Conservation (phyloP, 495 filamentous ascomycete genomes). For the Penicillium cataractarum region DNA sequence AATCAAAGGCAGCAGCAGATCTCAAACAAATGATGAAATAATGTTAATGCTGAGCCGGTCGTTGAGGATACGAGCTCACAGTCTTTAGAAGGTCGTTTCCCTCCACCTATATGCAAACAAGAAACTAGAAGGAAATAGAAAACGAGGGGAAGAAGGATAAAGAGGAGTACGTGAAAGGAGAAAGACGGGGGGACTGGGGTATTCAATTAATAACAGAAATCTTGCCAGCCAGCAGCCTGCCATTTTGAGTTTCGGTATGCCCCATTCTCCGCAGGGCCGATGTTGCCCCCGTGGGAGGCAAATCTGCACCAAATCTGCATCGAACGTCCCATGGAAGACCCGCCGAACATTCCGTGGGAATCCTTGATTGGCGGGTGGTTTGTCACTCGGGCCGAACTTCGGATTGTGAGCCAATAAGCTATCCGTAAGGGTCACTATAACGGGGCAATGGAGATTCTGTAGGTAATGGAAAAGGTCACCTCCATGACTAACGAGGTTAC, state of each 20-base stretch:
- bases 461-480: constrained; percentile 8
- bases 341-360: constrained; percentile 15
- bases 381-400: constrained; percentile 20
- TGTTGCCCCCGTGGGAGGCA: constrained; percentile 19
- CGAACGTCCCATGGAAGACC: constrained; percentile 22
- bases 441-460: background rate
- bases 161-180: background rate
- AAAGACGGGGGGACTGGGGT: constrained; percentile 10
- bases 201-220: constrained; percentile 13
- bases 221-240: background rate
- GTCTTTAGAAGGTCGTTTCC: background rate
- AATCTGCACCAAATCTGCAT: constrained; percentile 11
- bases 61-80: too few relatives aligned
- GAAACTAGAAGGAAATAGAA: background rate
- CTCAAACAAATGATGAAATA: background rate
- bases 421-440: background rate
- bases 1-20: background rate
- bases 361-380: background rate
- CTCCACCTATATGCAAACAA: background rate
- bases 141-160: constrained; percentile 2
- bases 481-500: background rate
- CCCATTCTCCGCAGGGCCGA: constrained; percentile 9
- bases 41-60: background rate
- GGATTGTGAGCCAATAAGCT: constrained; percentile 16
- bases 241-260: constrained; percentile 13